Conservation (phyloP, 768 basidiomycete genomes). For the Polyporus arcularius region DNA sequence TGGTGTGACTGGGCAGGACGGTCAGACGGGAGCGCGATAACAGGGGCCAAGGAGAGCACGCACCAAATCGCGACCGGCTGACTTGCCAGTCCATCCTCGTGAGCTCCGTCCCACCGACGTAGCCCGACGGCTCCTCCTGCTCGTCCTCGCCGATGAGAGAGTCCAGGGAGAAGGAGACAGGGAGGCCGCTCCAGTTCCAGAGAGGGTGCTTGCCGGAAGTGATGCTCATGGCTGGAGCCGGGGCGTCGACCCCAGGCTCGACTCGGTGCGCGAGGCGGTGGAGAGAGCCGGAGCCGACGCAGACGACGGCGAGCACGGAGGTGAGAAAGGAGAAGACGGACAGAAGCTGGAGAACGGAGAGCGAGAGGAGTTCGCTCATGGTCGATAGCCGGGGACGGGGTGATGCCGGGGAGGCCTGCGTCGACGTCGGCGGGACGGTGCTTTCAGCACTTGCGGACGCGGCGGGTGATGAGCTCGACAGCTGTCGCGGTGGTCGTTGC, state of each 20-base stretch:
- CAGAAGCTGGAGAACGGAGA: slow-evolving; percentile 25
- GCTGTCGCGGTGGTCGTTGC: not conserved
- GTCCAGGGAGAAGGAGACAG: slow-evolving; percentile 27
- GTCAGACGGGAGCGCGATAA: not conserved
- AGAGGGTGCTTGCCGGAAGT: slow-evolving; percentile 21
- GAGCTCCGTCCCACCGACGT: slow-evolving; percentile 27
- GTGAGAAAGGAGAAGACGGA: slow-evolving; percentile 25
- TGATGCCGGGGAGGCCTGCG: slow-evolving; percentile 7
- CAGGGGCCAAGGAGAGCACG: slow-evolving; percentile 2
- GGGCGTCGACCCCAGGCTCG: slow-evolving; percentile 15
- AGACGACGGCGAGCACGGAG: slow-evolving; percentile 23
- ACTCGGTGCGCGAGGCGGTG: slow-evolving; percentile 25
- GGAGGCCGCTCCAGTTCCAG: slow-evolving; percentile 29
- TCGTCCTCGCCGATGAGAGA: slow-evolving; percentile 31
- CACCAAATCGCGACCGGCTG: slow-evolving; percentile 20
- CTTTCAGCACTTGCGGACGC: not conserved
- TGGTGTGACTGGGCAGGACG: slow-evolving; percentile 15
- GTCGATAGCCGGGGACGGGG: slow-evolving; percentile 13
- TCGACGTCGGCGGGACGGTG: slow-evolving; percentile 2
- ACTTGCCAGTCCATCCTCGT: slow-evolving; percentile 31
- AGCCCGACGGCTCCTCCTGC: slow-evolving; percentile 17
- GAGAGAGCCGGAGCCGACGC: slow-evolving; percentile 27
- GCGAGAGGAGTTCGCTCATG: slow-evolving; percentile 24
- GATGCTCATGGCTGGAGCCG: slow-evolving; percentile 12
- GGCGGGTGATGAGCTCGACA: not conserved